Conservation (phyloP, 345 rosid species). For the Aurinia saxatilis region DNA sequence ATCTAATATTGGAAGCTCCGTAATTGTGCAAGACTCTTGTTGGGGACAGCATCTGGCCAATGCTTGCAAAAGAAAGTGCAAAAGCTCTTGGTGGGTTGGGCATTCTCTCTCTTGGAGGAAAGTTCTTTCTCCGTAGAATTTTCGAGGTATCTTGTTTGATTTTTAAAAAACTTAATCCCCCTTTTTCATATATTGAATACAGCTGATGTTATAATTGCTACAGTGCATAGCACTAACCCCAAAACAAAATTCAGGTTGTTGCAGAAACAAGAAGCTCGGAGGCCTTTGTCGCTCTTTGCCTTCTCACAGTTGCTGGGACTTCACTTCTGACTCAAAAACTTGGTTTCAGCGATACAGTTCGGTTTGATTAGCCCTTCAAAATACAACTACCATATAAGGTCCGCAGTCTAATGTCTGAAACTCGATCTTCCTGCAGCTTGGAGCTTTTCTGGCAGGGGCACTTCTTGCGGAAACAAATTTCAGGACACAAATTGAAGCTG, state of each 20-base stretch:
- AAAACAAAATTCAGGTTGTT: conserved; percentile 58
- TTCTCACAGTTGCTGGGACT: conserved; percentile 90
- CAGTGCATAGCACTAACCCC: conserved; percentile 24
- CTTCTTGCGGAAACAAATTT: conserved; percentile 92
- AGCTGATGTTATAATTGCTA: conserved; percentile 16
- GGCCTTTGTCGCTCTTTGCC: conserved; percentile 94
- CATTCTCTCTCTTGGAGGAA: conserved; percentile 86
- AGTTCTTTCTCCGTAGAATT: conserved; percentile 67
- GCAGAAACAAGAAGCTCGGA: conserved; percentile 96
- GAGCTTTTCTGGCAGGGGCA: conserved; percentile 98
- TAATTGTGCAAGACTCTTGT: conserved; percentile 43
- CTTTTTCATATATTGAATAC: conserved; percentile 10
- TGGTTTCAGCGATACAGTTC: conserved; percentile 97
- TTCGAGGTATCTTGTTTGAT: conserved; percentile 57
- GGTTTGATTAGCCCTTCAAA: neutral
- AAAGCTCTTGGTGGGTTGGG: conserved; percentile 86
- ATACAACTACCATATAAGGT: conserved; percentile 1
- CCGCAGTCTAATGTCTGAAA: neutral
- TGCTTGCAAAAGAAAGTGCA: conserved; percentile 85
- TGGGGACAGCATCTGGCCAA: conserved; percentile 79
- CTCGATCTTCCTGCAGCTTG: conserved; percentile 50
- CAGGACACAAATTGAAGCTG: conserved; percentile 96
- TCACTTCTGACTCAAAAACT: conserved; percentile 82
- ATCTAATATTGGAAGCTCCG: neutral
- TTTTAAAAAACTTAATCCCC: neutral